Conservation (phyloP, 768 basidiomycete species). For the Boletus reticulatus region DNA sequence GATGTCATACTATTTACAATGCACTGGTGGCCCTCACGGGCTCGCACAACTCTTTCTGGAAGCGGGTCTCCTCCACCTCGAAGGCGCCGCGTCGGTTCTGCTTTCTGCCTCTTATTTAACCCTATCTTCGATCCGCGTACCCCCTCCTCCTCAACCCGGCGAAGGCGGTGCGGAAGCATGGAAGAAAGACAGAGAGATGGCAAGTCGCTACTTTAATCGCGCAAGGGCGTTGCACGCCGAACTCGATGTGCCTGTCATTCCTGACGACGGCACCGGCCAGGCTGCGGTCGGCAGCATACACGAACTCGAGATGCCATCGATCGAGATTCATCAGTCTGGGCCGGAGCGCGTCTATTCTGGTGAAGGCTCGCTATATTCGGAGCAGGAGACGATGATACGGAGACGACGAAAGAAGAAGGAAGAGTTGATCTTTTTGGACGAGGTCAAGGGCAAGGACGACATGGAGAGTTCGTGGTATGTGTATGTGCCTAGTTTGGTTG, state of each 20-base stretch:
- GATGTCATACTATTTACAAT: constrained; percentile 57
- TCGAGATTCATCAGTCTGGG: constrained; percentile 44
- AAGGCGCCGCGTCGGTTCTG: constrained; percentile 71
- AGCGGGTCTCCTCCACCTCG: constrained; percentile 77
- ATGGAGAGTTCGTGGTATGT: constrained; percentile 77
- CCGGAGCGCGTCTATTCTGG: constrained; percentile 29
- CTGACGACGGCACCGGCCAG: constrained; percentile 40
- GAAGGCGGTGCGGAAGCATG: constrained; percentile 68
- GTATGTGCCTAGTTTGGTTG: constrained; percentile 74
- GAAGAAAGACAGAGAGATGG: constrained; percentile 71
- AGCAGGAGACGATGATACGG: constrained; percentile 34
- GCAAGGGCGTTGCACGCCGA: constrained; percentile 58
- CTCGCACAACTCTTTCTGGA: constrained; percentile 76
- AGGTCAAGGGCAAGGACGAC: constrained; percentile 48
- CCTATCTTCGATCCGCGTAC: constrained; percentile 73
- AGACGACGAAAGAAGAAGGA: constrained; percentile 57
- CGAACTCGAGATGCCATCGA: constrained; percentile 67
- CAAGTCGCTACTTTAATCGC: constrained; percentile 69
- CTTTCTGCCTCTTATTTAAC: constrained; percentile 74
- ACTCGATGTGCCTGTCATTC: constrained; percentile 69
- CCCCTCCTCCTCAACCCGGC: constrained; percentile 46
- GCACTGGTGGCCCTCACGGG: constrained; percentile 62
- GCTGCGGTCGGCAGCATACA: constrained; percentile 28
- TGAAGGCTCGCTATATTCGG: constrained; percentile 26
- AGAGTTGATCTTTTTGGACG: constrained; percentile 47